Conservation (phyloP, 371 early-diverging fungal genomes). For the Parasitella parasitica region DNA sequence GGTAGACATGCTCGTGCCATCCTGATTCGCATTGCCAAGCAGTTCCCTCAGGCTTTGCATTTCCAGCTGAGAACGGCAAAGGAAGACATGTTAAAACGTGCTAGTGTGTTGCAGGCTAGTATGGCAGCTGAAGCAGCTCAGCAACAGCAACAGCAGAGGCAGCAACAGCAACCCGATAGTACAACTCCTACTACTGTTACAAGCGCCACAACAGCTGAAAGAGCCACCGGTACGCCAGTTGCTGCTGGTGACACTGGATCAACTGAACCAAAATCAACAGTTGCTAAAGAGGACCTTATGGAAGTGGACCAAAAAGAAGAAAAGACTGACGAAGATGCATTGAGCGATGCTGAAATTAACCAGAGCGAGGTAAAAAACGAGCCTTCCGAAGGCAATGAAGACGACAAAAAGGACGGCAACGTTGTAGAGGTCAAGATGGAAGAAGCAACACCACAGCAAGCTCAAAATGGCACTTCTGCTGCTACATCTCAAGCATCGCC, state of each 20-base stretch:
- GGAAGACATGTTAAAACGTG: slow-evolving; percentile 82
- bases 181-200: neutral
- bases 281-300: slow-evolving; percentile 9
- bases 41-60: slow-evolving; percentile 95
- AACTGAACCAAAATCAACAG: neutral
- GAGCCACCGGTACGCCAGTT: neutral
- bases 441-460: neutral
- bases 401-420: neutral
- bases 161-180: neutral
- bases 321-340: slow-evolving; percentile 1
- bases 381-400: neutral
- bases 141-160: slow-evolving; percentile 7
- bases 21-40: slow-evolving; percentile 90
- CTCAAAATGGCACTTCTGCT: neutral
- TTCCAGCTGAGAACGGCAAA: slow-evolving; percentile 91
- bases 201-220: neutral
- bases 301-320: neutral
- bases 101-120: slow-evolving; percentile 11
- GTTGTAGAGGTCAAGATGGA: neutral
- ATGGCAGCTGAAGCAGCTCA: slow-evolving; percentile 13
- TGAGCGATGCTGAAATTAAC: neutral
- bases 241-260: neutral
- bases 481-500: neutral
- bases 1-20: slow-evolving; percentile 80
- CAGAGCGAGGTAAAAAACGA: neutral